Base-by-base conservation (phyloP, 169 alveolate genomes). In the Plasmodium malariae region DNA sequence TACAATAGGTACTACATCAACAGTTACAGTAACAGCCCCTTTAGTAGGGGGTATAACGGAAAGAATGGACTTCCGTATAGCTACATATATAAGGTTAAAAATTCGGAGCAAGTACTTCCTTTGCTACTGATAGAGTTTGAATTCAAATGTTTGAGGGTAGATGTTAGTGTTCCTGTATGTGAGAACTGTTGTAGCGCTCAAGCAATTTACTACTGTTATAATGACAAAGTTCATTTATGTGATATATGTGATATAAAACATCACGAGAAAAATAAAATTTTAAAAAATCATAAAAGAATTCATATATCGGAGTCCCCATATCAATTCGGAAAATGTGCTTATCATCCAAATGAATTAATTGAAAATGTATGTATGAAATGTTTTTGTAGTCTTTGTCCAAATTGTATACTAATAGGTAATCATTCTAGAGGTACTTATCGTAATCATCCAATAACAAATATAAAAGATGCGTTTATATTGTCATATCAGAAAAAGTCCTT, bases 281-380 rank as follows among this genome's bases (percentile, higher is more conserved):
- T 96, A 37, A 87, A 97, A 36, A 92, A 97, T 45, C 98, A 96
- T 85, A 90, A 70, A 37, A 92, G 98, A 57, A 93, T 96, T 21
- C 96, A 96, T 51, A 93, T 91, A 54, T 92, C 98, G 5, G 96
- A 96, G 91, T 96, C 98, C 3, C 98, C 98, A 40, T 92, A 92
- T 43, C 98, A 96, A 85, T 96, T 96, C 86, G 98, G 98, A 3
- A 91, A 91, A 36, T 96, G 98, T 72, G 96, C 97, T 9, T 90
- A 92, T 57, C 98, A 96, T 87, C 97, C 98, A 12, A 88, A 96
- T 14, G 98, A 96, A 74, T 91, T 95, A 78, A 74, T 96, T n/a
- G 98, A 96, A 72, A 94, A 89, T 36, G 98, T 95, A 37, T 96
- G 98, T 91, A 92, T 96, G 94, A 92, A 92, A 93, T 96, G 98